These are phyloP conservation scores for Trichosporon inkin DNA, from an alignment of 1,284 basidiomycete genomes.

Conservation along the genomic window DNA sequence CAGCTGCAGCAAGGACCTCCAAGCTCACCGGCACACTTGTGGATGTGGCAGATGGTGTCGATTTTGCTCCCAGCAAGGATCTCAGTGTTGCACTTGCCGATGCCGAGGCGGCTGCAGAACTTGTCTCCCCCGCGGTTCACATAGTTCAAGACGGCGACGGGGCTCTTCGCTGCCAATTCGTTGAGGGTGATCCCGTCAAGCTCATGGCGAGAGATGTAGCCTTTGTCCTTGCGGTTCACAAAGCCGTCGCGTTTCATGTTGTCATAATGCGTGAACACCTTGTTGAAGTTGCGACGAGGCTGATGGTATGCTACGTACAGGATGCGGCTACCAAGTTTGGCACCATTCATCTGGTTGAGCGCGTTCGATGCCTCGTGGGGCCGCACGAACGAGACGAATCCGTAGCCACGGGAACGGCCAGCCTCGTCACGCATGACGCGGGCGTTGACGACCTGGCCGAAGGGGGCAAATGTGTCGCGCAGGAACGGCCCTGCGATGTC, in stretches of 20 bases:
- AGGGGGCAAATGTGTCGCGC: constrained; percentile 69
- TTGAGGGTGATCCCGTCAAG: constrained; percentile 12
- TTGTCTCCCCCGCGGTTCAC: not conserved
- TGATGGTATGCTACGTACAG: constrained; percentile 37
- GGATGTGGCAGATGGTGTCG: constrained; percentile 10
- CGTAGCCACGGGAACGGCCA: constrained; percentile 82
- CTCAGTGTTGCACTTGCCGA: not conserved
- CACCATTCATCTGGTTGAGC: constrained; percentile 30
- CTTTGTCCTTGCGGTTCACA: not conserved
- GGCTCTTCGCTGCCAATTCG: constrained; percentile 6
- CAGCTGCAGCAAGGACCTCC: not conserved
- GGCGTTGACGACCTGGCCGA: constrained; percentile 81
- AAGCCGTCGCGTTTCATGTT: not conserved
- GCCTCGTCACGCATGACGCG: constrained; percentile 86
- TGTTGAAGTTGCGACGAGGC: constrained; percentile 19
- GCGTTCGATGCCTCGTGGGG: constrained; percentile 57
- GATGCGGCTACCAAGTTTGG: constrained; percentile 26
- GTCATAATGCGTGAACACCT: not conserved
- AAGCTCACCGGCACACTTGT: constrained; percentile 7
- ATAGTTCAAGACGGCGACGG: constrained; percentile 1
- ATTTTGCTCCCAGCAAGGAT: constrained; percentile 7
- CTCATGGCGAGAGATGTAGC: not conserved
- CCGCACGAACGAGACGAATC: constrained; percentile 85
- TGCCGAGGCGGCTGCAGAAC: constrained; percentile 2
- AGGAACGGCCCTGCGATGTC: constrained; percentile 78